Conservation (phyloP, 179 eudicot species). For the Beta macrorhiza region DNA sequence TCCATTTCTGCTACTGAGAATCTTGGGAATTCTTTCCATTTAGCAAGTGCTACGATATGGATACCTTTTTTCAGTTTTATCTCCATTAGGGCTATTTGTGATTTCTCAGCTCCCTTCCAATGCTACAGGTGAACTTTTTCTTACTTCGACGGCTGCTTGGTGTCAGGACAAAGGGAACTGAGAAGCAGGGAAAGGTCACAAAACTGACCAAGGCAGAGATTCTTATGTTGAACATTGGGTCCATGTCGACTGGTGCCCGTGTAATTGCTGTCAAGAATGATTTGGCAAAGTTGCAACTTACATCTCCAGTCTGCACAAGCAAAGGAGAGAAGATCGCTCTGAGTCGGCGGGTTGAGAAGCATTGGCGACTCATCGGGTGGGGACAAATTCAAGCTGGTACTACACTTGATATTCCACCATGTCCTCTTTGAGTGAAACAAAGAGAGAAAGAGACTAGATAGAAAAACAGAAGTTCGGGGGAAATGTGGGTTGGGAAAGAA, state of each 20-base stretch:
- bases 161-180: constrained; percentile 81
- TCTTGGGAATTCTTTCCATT: no score
- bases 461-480: constrained; percentile 6
- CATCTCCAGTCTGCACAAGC: no score
- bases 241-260: constrained; percentile 95
- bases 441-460: not conserved
- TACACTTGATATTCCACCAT: constrained; percentile 82
- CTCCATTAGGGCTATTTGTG: no score
- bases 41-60: no score
- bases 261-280: constrained; percentile 86
- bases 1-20: no score
- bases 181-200: constrained; percentile 85
- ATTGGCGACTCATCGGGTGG: constrained; percentile 98
- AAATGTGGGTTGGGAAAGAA: constrained; percentile 34
- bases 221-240: constrained; percentile 91
- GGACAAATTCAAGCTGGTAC: constrained; percentile 92
- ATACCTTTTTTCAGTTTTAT: no score
- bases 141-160: constrained; percentile 77
- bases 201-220: constrained; percentile 80
- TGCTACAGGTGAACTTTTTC: constrained; percentile 84
- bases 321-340: constrained; percentile 72
- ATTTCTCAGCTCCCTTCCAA: no score
- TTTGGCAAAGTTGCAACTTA: constrained; percentile 54
- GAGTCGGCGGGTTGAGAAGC: constrained; percentile 94
- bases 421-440: constrained; percentile 54